phyloP scores from a whole-genome alignment of 352 stramenopile genomes.

The Pythium monospermum region DNA sequence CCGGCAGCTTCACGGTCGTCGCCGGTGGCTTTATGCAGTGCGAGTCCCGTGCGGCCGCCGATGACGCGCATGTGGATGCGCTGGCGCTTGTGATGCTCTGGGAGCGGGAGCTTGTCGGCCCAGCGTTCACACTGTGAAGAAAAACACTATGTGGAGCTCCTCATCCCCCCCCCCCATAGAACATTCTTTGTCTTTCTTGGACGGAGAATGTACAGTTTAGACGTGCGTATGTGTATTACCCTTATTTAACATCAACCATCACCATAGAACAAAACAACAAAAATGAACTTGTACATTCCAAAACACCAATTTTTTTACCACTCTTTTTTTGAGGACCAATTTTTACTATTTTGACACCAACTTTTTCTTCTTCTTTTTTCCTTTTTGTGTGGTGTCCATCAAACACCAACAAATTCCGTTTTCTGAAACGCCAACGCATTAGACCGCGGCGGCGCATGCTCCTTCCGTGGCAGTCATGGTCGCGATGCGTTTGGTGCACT shows the following conservation, averaged over 20 bases:
- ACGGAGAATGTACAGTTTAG: too few species aligned
- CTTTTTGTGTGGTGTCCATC: not conserved
- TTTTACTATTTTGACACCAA: too few species aligned
- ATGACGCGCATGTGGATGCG: not conserved
- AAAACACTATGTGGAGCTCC: too few species aligned
- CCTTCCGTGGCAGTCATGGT: conserved; percentile 5
- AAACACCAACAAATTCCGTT: not conserved
- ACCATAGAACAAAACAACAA: too few species aligned
- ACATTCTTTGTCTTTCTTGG: too few species aligned
- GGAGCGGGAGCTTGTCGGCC: conserved; percentile 11
- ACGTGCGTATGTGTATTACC: too few species aligned
- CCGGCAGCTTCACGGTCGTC: conserved; percentile 8
- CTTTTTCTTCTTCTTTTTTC: too few species aligned
- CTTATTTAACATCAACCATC: too few species aligned
- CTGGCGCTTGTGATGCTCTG: conserved; percentile 8
- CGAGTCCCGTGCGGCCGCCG: conserved; percentile 2
- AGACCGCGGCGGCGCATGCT: not conserved
- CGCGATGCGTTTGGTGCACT: conserved; percentile 13
- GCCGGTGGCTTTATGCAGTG: conserved; percentile 6
- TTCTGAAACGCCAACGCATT: not conserved
- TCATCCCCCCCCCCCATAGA: too few species aligned
- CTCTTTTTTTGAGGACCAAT: too few species aligned
- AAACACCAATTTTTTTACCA: too few species aligned
- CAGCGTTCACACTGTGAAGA: conserved; percentile 7
- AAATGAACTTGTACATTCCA: too few species aligned